These are phyloP conservation scores for Pseudisothecium myosuroides DNA, from an alignment of 225 moss, liverwort and hornwort genomes.

Conservation along the genomic window DNA sequence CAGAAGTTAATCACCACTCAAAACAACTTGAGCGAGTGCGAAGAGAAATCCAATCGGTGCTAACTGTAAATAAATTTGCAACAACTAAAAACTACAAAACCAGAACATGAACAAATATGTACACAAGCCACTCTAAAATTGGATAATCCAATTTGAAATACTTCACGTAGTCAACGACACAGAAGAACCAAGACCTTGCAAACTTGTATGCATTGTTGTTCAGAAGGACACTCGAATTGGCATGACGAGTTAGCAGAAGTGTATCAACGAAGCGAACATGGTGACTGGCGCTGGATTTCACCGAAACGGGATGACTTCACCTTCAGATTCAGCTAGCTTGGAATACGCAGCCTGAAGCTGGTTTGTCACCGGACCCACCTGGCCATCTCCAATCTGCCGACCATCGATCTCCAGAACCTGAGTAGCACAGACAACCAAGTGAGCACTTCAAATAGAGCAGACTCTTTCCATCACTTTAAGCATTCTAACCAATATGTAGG, in stretches of 20 bases:
- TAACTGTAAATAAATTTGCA: background rate
- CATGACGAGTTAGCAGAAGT: background rate
- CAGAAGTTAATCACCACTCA: background rate
- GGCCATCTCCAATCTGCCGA: constrained; percentile 62
- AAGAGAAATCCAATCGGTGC: background rate
- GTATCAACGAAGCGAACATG: background rate
- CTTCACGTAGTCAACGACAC: background rate
- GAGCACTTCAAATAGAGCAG: background rate
- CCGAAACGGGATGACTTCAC: constrained; percentile 26
- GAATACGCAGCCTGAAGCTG: constrained; percentile 42
- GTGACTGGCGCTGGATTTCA: background rate
- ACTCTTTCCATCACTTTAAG: background rate
- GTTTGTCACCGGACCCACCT: constrained; percentile 56
- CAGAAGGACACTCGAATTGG: background rate
- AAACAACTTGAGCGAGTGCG: background rate
- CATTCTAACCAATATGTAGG: background rate
- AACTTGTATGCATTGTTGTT: background rate
- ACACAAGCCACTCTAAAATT: background rate
- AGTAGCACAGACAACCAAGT: background rate
- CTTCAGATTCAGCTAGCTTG: constrained; percentile 30
- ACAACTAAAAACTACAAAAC: background rate
- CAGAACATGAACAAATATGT: background rate
- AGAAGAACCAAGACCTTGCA: background rate
- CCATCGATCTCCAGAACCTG: constrained; percentile 87
- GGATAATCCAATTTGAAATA: background rate